Evolutionary conservation across 2,329 filamentous ascomycete species (phyloP).

Genomic region (Lachnellula suecica): DNA sequence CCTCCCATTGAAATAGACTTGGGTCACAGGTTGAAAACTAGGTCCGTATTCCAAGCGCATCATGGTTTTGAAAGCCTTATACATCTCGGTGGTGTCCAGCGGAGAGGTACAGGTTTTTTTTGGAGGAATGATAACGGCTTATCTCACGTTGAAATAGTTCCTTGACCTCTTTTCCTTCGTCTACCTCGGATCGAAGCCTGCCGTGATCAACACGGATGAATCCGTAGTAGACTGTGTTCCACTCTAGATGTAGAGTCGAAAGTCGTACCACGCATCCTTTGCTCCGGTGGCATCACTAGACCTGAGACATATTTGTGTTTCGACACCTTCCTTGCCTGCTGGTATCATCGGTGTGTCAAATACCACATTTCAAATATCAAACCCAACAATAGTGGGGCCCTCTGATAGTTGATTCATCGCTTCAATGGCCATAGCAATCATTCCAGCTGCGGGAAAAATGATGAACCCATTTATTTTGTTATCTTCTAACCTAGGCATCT

Average conservation of each 20-base stretch:
- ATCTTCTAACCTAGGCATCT: slow-evolving; percentile 31
- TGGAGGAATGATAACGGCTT: too few species aligned
- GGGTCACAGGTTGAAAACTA: slow-evolving; percentile 1
- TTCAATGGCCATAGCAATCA: slow-evolving; percentile 32
- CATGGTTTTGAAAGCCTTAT: too few species aligned
- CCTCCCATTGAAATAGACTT: not conserved
- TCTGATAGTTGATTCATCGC: slow-evolving; percentile 16
- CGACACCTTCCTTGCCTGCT: slow-evolving; percentile 12
- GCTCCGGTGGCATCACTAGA: not conserved
- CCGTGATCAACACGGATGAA: not conserved
- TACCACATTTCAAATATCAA: slow-evolving; percentile 1
- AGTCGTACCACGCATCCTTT: not conserved
- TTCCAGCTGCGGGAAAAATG: slow-evolving; percentile 31
- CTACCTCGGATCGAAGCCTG: not conserved
- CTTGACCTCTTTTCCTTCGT: not conserved
- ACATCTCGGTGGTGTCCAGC: too few species aligned
- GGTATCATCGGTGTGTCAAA: slow-evolving; percentile 38
- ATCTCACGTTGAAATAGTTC: too few species aligned
- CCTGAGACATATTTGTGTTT: not conserved
- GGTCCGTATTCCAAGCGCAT: slow-evolving; percentile 30
- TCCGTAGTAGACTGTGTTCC: not conserved
- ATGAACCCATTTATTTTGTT: slow-evolving; percentile 24
- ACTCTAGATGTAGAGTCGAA: not conserved
- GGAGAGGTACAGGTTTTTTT: too few species aligned
- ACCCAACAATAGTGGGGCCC: not conserved